Base-by-base conservation (phyloP, 495 filamentous ascomycete genomes). In the Aspergillus avenaceus region DNA sequence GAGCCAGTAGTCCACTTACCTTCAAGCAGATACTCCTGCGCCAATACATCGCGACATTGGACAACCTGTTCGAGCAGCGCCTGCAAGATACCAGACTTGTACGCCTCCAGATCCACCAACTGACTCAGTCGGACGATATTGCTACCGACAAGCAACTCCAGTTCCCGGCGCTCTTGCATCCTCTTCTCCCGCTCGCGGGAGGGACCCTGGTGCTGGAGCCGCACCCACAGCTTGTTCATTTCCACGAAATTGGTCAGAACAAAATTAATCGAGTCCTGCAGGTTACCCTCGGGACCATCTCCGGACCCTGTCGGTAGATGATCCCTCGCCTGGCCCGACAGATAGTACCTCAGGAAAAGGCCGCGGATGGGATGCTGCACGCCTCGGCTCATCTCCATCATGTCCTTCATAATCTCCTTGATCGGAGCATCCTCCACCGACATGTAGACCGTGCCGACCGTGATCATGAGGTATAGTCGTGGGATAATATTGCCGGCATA, bases 351-450 rank as follows among this genome's bases (percentile, higher is more conserved):
- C 54, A 98, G 71, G 67, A 98, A 98, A 31, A 98, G 74, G 2
- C 93, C 93, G 41, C 93, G 86, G 41, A 96, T 88, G 2, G 93
- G 93, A 62, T 98, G 95, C 62, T 98, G 93, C 24, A 98, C 90
- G 41, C 93, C 93, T 53, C 93, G 82, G 68, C 89, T 96, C 93
- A 98, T 98, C 72, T 98, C 93, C 93, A 98, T 98, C 93, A 98
- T 98, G 64, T 98, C 93, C 69, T 98, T 98, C 93, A 98, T 98
- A 48, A 98, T 91, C 73, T 98, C 93, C 72, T 98, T 98, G 54
- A 98, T 92, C 4, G 93, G 93, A 38, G 93, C 95, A 81, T 96
- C 93, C 64, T 93, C 88, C 57, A 98, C 92, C 8, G 88, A 84
- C 93, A 98, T 98, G 72, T 98, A 98, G 26, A 96, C 93, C 4